Base-by-base conservation (phyloP, 2,329 filamentous ascomycete species). In the Calonectria fujianensis region DNA sequence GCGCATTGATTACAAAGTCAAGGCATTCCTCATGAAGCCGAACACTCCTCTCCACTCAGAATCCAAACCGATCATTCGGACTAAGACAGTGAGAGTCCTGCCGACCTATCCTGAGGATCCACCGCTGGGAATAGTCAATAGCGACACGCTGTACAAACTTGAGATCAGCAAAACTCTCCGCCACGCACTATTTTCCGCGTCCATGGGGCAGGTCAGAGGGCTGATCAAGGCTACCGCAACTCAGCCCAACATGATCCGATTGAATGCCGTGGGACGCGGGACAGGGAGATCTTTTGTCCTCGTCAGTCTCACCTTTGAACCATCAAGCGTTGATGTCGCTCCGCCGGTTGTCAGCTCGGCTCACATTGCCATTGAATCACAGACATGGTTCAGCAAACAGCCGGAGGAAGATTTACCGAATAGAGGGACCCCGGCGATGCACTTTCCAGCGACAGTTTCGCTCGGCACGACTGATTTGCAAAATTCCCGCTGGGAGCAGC, bases 1-100 rank as follows among this genome's bases (percentile, higher is more conserved):
- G 20, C 8, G 61, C 24, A 32, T 65, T 39, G 16, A 32, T 24
- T 65, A 65, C 61, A 65, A 65, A 10, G 48, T 65, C 61, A 65
- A 65, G 16, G 39, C 61, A 13, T 65, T 65, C 39, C 16, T 65
- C 18, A 13, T 48, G 29, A 31, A 65, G 20, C 3, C 27, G 2
- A 14, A 13, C 24, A 32, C 5, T n/a, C 61, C 61, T 29, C 1
- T 18, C n/a, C 57, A 61, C 31, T 24, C 14, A 4, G 39, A 48
- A 10, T 48, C 18, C 7, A 31, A 65, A 13, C 39, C 41, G 0
- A 45, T 48, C 24, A 65, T 65, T 4, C 20, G 16, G 4, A 24
- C 3, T 29, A 65, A 48, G 39, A 24, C 39, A 4, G 61, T 65
- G 27, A 65, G 39, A n/a, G 29, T 65, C 20, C 39, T 65, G 9